Evolutionary conservation across 495 filamentous ascomycete species (phyloP), one percentile per base, ranked within the genome.

Genomic region (Echria macrotheca): DNA sequence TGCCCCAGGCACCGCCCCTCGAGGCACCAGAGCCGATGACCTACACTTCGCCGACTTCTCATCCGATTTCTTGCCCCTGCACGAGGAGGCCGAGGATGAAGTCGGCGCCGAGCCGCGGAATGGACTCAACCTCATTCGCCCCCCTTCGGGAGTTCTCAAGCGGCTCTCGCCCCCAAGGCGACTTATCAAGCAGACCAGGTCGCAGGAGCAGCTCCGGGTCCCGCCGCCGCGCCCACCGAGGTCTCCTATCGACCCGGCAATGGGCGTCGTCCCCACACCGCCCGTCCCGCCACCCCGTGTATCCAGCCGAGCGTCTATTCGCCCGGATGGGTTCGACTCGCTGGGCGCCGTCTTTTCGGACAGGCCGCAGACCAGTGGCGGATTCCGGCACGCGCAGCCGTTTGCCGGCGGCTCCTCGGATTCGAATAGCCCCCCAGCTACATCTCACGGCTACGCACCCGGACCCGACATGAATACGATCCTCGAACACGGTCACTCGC

Each of bases 11-110:
- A n/a, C n/a, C n/a, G 76, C 74, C 24, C 66, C 86, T 23, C 78
- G 77, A 55, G 82, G 79, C 14, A 83, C 84, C 53, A 76, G 73
- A 32, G 78, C 79, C 3, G 72, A 84, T 12, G 78, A 88, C 45
- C 65, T 89, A 31, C 78, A 83, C 56, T 82, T 80, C 61, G 67
- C 75, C 36, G 78, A 78, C 61, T 79, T 79, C 56, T 81, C 83
- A 9, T 72, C 78, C 4, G 79, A 84, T 54, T 61, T 67, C 3
- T 60, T 70, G 22, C 61, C 56, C 17, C 47, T 65, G 48, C 48
- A 54, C 14, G 63, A 68, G 18, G 66, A 66, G 37, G 63, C 59
- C 18, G 53, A 41, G 6, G 37, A 28, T 35, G 35, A 17, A 15
- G 37, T 23, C 7, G 31, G 35, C 12, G 18, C 35, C 1, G 42